Evolutionary conservation across 495 filamentous ascomycete species (phyloP).

Genomic region (Articulospora tetracladia): DNA sequence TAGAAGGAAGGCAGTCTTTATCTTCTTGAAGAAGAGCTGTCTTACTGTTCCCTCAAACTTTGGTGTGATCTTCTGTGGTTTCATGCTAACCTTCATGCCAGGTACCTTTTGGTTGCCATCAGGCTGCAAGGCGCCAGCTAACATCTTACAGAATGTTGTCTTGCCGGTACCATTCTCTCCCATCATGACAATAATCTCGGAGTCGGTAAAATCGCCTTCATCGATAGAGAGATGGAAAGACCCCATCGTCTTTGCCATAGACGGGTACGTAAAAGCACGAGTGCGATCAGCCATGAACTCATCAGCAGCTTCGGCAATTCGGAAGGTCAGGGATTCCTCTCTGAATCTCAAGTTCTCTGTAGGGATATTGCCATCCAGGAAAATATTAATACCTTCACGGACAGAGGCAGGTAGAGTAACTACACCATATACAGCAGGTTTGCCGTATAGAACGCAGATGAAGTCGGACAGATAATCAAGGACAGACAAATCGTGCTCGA

Average conservation of each 20-base stretch:
- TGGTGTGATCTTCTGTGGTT: slow-evolving; percentile 98
- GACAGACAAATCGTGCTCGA: slow-evolving; percentile 97
- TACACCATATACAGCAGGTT: slow-evolving; percentile 94
- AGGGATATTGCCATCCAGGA: slow-evolving; percentile 95
- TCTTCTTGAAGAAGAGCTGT: slow-evolving; percentile 94
- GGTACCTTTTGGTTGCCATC: slow-evolving; percentile 74
- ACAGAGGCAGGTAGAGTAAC: slow-evolving; percentile 96
- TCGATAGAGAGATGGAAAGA: slow-evolving; percentile 83
- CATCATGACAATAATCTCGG: slow-evolving; percentile 99
- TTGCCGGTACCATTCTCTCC: slow-evolving; percentile 96
- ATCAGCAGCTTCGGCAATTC: slow-evolving; percentile 86
- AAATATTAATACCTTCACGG: slow-evolving; percentile 99
- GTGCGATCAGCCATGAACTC: slow-evolving; percentile 84
- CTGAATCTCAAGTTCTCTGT: slow-evolving; percentile 98
- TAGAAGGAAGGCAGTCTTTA: slow-evolving; percentile 91
- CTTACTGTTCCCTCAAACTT: slow-evolving; percentile 96
- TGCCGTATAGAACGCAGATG: slow-evolving; percentile 94
- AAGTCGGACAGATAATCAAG: slow-evolving; percentile 98
- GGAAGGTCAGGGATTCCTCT: slow-evolving; percentile 94
- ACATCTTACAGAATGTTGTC: slow-evolving; percentile 95
- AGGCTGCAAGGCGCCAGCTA: slow-evolving; percentile 89
- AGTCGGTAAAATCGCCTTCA: slow-evolving; percentile 85
- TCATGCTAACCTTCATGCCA: slow-evolving; percentile 96
- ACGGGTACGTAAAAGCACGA: slow-evolving; percentile 80
- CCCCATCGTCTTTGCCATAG: slow-evolving; percentile 91